Conservation (phyloP, 176 grass and related monocot genomes). For the Carex kokanica region DNA sequence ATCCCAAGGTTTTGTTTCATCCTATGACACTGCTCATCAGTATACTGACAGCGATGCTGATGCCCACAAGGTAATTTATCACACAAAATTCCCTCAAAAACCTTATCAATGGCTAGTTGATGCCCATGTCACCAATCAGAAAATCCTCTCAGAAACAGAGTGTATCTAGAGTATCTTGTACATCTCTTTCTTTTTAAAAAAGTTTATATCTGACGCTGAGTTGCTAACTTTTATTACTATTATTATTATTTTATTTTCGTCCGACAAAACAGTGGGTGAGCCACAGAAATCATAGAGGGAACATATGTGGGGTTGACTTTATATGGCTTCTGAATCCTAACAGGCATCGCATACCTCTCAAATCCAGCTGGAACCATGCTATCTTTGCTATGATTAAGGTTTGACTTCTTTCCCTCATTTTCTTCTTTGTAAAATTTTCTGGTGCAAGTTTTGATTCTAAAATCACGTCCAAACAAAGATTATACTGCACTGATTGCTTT, state of each 20-base stretch:
- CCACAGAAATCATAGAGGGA: constrained; percentile 91
- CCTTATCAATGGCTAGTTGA: neutral
- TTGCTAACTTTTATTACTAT: neutral
- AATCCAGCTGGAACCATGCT: constrained; percentile 95
- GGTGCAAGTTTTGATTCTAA: neutral
- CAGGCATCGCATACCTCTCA: constrained; percentile 59
- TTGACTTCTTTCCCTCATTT: constrained; percentile 20
- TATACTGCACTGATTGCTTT: constrained; percentile 6
- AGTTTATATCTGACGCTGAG: constrained; percentile 2
- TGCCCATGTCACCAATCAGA: neutral
- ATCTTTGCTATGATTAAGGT: constrained; percentile 93
- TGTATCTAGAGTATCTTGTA: neutral
- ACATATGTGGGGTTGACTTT: constrained; percentile 93
- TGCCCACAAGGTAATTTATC: constrained; percentile 68
- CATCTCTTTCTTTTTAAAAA: neutral
- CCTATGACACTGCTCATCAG: constrained; percentile 81
- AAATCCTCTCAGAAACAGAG: neutral
- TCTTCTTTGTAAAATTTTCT: neutral
- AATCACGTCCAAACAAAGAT: neutral
- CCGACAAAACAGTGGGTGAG: constrained; percentile 66
- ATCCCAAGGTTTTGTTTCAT: constrained; percentile 81
- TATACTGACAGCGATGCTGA: constrained; percentile 89
- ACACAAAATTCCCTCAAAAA: constrained; percentile 13
- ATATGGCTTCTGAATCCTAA: constrained; percentile 98
- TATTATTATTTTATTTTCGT: neutral